Conservation (phyloP, 495 filamentous ascomycete species). For the Viridothelium virens region DNA sequence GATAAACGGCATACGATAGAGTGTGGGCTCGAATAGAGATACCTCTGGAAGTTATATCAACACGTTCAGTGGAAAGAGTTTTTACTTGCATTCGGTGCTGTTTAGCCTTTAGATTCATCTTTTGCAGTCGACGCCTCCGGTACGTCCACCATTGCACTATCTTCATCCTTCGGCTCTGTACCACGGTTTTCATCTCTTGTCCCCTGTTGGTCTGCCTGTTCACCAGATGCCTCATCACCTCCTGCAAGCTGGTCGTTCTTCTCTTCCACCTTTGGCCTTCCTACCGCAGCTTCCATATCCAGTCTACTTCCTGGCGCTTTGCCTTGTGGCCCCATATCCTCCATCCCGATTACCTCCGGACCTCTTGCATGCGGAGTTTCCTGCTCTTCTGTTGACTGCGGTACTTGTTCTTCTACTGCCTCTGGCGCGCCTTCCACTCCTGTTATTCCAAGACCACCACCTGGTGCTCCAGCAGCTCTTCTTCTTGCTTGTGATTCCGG, state of each 20-base stretch:
- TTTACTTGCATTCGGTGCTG: background rate
- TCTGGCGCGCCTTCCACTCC: background rate
- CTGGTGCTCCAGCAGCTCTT: slow-evolving; percentile 22
- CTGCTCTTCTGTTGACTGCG: background rate
- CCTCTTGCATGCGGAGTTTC: slow-evolving; percentile 75
- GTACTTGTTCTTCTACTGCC: background rate
- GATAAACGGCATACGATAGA: background rate
- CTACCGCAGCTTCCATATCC: slow-evolving; percentile 39
- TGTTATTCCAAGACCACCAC: slow-evolving; percentile 15
- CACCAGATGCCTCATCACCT: background rate
- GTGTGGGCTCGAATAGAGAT: background rate
- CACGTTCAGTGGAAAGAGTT: no score
- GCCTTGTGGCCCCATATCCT: slow-evolving; percentile 76
- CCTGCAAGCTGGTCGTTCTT: background rate
- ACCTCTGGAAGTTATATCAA: no score
- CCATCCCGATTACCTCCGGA: slow-evolving; percentile 72
- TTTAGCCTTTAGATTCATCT: background rate
- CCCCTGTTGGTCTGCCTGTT: background rate
- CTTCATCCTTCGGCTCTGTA: background rate
- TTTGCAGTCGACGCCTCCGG: background rate
- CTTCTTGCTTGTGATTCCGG: slow-evolving; percentile 42
- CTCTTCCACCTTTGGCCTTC: slow-evolving; percentile 12
- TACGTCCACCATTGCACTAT: background rate
- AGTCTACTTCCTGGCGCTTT: slow-evolving; percentile 19
- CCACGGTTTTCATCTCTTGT: background rate